Base-by-base conservation (phyloP, 345 rosid species). In the Passiflora organensis region DNA sequence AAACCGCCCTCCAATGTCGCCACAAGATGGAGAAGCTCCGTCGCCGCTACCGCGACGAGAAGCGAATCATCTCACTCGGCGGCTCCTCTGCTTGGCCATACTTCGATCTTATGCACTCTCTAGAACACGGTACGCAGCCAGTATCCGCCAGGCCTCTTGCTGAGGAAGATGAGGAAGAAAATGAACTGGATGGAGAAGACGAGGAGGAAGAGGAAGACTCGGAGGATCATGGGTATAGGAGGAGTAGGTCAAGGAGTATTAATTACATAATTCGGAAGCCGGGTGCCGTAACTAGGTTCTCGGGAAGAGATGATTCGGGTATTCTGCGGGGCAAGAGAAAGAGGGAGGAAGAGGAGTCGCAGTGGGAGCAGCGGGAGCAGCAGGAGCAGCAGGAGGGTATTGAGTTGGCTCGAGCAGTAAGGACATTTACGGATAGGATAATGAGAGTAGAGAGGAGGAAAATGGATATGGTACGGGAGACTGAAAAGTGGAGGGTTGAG, bases 11-110 rank as follows among this genome's bases (percentile, higher is more conserved):
- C 44, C 91, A 86, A 76, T 87, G 89, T 71, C 78, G 87, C 45
- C 95, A 82, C 77, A 80, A 87, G 84, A 89, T 89, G 76, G 91
- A 89, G 80, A 89, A 86, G 79, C 76, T 89, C 65, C 87, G 91
- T 28, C 72, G 79, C 39, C 80, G 86, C 43, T 77, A 75, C 78
- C 76, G 86, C 62, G 50, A 83, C 1, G 89, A 83, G 71, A 68
- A 65, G 25, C 79, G 81, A 32, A 74, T 75, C 46, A 22, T 65
- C 41, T 63, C 69, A 9, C 10, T 34, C 15, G 60, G 58, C 32
- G 69, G 76, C 13, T 47, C 53, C 0, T 45, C 62, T 28, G 58
- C 78, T 14, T 91, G 95, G 91, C 85, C 72, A 11, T 83, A 68
- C 65, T 87, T 75, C 62, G 54, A 69, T n/a, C 77, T 69, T 56